A percentile compares a stretch with the other conserved stretches of the same genome.
Evolutionary conservation across 306 rosid genomes (phyloP).

Genomic region (Macrotyloma uniflorum): DNA sequence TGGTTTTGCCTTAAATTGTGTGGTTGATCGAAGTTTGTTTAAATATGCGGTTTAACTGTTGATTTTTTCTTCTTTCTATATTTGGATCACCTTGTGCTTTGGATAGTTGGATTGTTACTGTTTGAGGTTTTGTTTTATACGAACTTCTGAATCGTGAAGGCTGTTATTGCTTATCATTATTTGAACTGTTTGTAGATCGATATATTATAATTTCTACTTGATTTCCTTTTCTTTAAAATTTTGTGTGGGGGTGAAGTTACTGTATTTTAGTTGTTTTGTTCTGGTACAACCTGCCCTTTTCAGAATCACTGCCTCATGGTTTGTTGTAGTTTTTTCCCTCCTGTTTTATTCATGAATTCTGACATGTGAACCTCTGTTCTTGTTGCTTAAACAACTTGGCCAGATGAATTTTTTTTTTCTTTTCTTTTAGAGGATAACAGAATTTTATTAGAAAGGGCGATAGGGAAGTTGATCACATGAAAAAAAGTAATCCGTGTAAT

Average conservation of each 20-base stretch:
- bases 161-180: slow-evolving; percentile 12
- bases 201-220: not conserved
- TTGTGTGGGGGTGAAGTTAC: slow-evolving; percentile 2
- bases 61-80: slow-evolving; percentile 9
- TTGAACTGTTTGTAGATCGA: not conserved
- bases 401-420: not conserved
- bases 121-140: not conserved
- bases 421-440: not conserved
- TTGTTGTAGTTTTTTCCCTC: not conserved
- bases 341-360: not conserved
- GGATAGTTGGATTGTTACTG: slow-evolving; percentile 13
- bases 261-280: not conserved
- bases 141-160: not conserved
- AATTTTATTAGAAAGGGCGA: not conserved
- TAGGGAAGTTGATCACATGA: not conserved
- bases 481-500: not conserved
- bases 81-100: not conserved
- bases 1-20: not conserved
- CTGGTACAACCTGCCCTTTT: slow-evolving; percentile 6
- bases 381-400: slow-evolving; percentile 14
- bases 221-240: slow-evolving; percentile 24
- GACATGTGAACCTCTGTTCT: slow-evolving; percentile 20
- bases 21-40: not conserved
- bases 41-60: not conserved
- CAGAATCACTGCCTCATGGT: not conserved